Percentiles rank a stretch among this genome's conserved stretches.
phyloP scores from a whole-genome alignment of 2,329 filamentous ascomycete genomes.

The Microsporum audouinii region DNA sequence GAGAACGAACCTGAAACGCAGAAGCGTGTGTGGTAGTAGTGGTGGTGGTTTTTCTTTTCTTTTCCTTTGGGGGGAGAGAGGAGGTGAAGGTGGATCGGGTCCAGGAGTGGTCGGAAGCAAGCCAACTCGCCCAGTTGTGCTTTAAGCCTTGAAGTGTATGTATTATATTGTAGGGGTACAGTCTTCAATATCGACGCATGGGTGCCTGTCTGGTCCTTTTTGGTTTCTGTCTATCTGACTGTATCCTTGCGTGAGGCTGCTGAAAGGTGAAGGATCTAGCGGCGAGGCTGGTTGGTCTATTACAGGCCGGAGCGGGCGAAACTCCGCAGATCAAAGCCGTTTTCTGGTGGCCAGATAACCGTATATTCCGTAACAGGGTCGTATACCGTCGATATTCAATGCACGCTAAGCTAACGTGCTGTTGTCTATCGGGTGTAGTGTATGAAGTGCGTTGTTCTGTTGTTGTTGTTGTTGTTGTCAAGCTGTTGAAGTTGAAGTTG shows the following conservation, averaged over 20 bases:
- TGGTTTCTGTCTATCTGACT: not conserved
- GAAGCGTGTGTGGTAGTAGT: not conserved
- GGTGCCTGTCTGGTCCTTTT: not conserved
- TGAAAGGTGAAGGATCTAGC: not conserved
- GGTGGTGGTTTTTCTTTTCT: not conserved
- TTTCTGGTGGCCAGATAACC: not conserved
- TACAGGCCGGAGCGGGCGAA: not conserved
- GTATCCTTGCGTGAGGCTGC: not conserved
- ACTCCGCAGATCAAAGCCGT: not conserved
- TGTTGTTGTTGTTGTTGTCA: not conserved
- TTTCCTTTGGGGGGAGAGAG: not conserved
- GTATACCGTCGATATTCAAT: not conserved
- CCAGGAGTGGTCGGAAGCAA: not conserved
- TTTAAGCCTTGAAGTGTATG: not conserved
- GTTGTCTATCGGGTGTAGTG: not conserved
- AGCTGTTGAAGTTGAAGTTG: not conserved
- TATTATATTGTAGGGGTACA: not conserved
- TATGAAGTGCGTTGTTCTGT: not conserved
- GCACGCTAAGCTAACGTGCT: no score
- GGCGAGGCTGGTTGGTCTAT: not conserved
- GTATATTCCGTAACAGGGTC: not conserved
- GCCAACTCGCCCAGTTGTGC: not conserved
- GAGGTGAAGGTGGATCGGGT: not conserved
- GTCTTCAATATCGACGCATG: not conserved
- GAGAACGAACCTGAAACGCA: conserved; percentile 2